Base-by-base conservation (phyloP, 306 rosid genomes). In the Corylus avellana region DNA sequence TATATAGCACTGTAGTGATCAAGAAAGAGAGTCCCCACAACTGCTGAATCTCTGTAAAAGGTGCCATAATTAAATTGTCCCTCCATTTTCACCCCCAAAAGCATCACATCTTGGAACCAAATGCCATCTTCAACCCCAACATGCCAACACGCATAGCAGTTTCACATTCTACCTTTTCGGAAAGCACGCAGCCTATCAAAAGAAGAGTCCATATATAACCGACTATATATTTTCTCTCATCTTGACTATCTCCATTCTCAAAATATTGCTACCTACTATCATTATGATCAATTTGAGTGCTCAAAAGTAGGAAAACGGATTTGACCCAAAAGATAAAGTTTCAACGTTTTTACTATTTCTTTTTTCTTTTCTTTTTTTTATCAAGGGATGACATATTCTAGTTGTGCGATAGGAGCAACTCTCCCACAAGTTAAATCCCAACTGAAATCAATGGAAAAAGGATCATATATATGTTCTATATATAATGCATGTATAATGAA, bases 181-280 rank as follows among this genome's bases (percentile, higher is more conserved):
- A 76, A 80, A 16, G 80, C 16, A 70, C 49, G 22, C 70, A 78
- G 25, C 67, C 44, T 83, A 78, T 86, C 49, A 83, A 83, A 86
- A 86, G 89, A 72, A 80, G 89, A 73, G 87, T 67, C 77, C 84
- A 35, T 22, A 22, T 22, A 22, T 37, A 53, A 73, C 14, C 63
- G 1, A 29, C 46, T 29, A 18, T 29, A 13, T 32, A 2, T 32
- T 32, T 32, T 32, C 35, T 32, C 35, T 32, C 35, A 32, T 32
- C 35, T 32, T 32, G 2, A 32, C 35, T 32, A 32, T 32, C 35
- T 1, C 35, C 46, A 6, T 42, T 42, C 7, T 42, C 1, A 42
- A 42, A 42, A 42, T 42, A 42, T 42, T 32, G 35, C 35, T 32
- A 32, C 8, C 46, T 5, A 42, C 8, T 51, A 35, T 17, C 7